Base-by-base conservation (phyloP, 371 early-diverging fungal genomes). In the Synchytrium microbalum region DNA sequence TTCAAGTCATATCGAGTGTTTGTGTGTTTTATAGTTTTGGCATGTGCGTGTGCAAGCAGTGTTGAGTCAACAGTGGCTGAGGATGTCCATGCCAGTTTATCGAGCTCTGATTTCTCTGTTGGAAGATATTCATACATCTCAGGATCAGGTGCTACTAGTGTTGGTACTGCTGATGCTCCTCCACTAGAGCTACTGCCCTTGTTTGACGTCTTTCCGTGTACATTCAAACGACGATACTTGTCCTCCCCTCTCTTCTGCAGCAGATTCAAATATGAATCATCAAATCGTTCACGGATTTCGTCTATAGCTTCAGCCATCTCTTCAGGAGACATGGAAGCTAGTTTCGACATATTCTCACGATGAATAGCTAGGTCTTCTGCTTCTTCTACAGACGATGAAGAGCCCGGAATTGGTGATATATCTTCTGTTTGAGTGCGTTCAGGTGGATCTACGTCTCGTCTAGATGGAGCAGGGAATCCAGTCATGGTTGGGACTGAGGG, bases 81-180 rank as follows among this genome's bases (percentile, higher is more conserved):
- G 14, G 81, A 79, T 78, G 85, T 87, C 89, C 91, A 90, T 54
- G 83, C 84, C 60, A 88, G 58, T 59, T 88, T 90, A 26, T 88
- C 87, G 5, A 75, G 66, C 63, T 88, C 88, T 0, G 74, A 75
- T 46, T 77, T 69, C 58, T 80, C 82, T 74, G 83, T 62, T 0
- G 75, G 75, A 58, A 83, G 54, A 30, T 80, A 77, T 29, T 72
- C 68, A 64, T 85, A 82, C 8, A 75, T 72, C 14, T 79, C 80
- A 14, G 75, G 74, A 25, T 74, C 73, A 23, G 31, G 10, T 10
- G n/a, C 23, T 32, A 23, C 16, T 8, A 32, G 13, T 13, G 24
- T 28, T 23, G 29, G 29, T 5, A 10, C 31, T 8, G 5, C 25
- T 14, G 10, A 8, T 33, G 27, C 29, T 3, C 32, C 33, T 13